A percentile compares a stretch with the other conserved stretches of the same genome.
Conservation (phyloP, 257 asterid species). For the Leptodermis oblonga region DNA sequence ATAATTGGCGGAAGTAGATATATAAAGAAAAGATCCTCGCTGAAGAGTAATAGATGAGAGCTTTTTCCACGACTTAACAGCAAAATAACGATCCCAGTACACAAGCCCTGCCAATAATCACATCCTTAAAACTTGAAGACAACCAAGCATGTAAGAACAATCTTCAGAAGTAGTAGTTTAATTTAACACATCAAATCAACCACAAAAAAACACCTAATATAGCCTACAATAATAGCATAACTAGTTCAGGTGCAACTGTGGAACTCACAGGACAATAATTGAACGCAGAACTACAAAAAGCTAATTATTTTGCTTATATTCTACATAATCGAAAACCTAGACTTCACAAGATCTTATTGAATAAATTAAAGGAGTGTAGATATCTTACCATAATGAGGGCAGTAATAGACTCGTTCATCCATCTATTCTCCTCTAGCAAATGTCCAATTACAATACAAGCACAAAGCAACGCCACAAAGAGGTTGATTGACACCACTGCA, state of each 20-base stretch:
- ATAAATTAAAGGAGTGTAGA: background rate
- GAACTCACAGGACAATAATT: background rate
- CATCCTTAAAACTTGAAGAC: conserved; percentile 1
- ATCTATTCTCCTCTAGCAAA: conserved; percentile 41
- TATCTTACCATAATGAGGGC: conserved; percentile 36
- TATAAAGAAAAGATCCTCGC: conserved; percentile 45
- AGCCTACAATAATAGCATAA: background rate
- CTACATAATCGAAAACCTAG: background rate
- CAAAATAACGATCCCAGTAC: conserved; percentile 38
- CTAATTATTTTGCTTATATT: background rate
- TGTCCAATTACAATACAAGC: conserved; percentile 40
- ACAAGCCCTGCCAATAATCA: conserved; percentile 29
- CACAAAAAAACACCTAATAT: background rate
- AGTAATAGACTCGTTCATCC: conserved; percentile 41
- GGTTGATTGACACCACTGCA: conserved; percentile 34
- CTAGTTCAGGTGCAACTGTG: background rate
- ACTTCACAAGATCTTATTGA: background rate
- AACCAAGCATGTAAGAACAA: background rate
- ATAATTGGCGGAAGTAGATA: conserved; percentile 47
- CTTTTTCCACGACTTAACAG: conserved; percentile 32
- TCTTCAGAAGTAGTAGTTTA: background rate
- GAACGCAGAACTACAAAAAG: background rate
- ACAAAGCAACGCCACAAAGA: conserved; percentile 39
- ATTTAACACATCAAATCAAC: background rate
- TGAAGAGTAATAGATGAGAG: conserved; percentile 37